Evolutionary conservation across 2,329 filamentous ascomycete species (phyloP), one percentile per base, ranked within the genome.

Genomic region (Plenodomus lindquistii): DNA sequence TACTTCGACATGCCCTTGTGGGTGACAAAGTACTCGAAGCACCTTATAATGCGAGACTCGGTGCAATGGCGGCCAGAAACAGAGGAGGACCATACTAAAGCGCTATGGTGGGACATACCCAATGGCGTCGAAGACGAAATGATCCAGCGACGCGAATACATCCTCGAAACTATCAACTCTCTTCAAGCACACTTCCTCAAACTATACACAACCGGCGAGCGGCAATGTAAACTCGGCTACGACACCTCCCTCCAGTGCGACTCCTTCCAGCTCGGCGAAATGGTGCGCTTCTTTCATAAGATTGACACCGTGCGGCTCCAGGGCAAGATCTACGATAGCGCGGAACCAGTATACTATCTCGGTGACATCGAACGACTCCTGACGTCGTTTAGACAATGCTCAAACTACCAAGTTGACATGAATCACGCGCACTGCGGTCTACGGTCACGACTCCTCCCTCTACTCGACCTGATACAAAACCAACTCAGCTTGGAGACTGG

Each of bases 241-340:
- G 87, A 89, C 62, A 85, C 84, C 2, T 88, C 84, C 52, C 72
- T 81, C 2, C 83, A 87, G 36, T 91, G 88, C 68, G 88, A 92
- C 72, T 85, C 84, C 2, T 92, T 87, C 63, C 88, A 92, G 70
- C 80, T 92, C 1, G 88, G 88, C 18, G 87, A 91, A 71, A 89
- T 89, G 79, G 73, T 90, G 54, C 85, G 84, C 57, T 91, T 91
- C 70, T 81, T 91, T 29, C 73, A 77, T 13, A 79, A 79, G 55
- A 83, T 84, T 55, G 78, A 81, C 21, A 81, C 89, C 0, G 63
- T 90, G 3, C 81, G 79, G 31, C 71, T 89, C 1, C 70, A 75
- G 50, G 71, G 75, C 20, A 73, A 69, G 18, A 72, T 80, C 13
- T 71, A 72, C 48, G 69, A 71, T 39, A 60, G 60, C 5, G 67